phyloP scores from a whole-genome alignment of 169 alveolate species.

The Cryptosporidium tyzzeri region DNA sequence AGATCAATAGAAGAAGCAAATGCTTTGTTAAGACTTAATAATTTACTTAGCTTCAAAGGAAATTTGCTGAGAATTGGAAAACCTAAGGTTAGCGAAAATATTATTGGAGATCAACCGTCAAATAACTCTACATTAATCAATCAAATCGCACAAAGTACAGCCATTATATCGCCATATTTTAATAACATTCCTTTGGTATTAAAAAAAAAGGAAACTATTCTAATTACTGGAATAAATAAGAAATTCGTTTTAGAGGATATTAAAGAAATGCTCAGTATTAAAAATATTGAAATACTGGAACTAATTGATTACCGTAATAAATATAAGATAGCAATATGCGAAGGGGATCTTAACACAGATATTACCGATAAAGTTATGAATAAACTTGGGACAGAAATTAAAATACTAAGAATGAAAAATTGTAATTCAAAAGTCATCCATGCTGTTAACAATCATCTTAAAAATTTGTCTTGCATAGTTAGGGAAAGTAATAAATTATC shows the following conservation, averaged over 20 bases:
- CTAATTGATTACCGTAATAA: slow-evolving; percentile 14
- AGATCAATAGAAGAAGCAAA: slow-evolving; percentile 95
- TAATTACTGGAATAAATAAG: slow-evolving; percentile 28
- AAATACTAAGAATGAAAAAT: slow-evolving; percentile 19
- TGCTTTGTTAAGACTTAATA: slow-evolving; percentile 79
- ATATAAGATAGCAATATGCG: slow-evolving; percentile 54
- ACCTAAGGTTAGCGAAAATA: slow-evolving; percentile 42
- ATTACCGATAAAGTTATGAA: not conserved
- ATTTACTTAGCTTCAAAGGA: slow-evolving; percentile 60
- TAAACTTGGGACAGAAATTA: not conserved
- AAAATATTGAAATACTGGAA: slow-evolving; percentile 22
- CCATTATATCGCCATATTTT: slow-evolving; percentile 46
- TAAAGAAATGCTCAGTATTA: not conserved
- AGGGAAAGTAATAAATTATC: not conserved
- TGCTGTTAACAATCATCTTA: slow-evolving; percentile 13
- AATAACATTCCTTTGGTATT: slow-evolving; percentile 32
- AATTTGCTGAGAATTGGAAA: slow-evolving; percentile 57
- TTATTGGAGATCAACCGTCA: not conserved
- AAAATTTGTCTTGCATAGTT: not conserved
- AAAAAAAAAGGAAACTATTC: slow-evolving; percentile 28
- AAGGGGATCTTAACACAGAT: not conserved
- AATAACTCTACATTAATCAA: not conserved
- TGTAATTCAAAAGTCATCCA: slow-evolving; percentile 10
- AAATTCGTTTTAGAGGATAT: not conserved
- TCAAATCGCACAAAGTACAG: slow-evolving; percentile 2